Evolutionary conservation across 1,284 basidiomycete genomes (phyloP).

Genomic region (Butyriboletus regius): DNA sequence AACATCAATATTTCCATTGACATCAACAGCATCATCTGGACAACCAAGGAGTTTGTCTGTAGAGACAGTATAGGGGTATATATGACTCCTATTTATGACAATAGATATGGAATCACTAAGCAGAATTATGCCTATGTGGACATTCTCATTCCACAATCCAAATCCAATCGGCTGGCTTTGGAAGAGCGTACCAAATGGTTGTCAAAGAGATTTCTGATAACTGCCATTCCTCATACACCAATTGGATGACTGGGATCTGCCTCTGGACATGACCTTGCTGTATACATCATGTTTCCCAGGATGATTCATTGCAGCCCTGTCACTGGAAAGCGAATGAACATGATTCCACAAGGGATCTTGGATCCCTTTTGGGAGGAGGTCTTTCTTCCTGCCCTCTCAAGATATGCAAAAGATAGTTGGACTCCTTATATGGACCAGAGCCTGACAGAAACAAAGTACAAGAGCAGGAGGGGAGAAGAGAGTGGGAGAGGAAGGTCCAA

Average conservation of each 20-base stretch:
- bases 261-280: not conserved
- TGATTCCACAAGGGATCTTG: constrained; percentile 5
- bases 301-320: constrained; percentile 13
- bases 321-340: not conserved
- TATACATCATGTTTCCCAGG: constrained; percentile 15
- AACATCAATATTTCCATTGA: constrained; percentile 4
- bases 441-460: constrained; percentile 5
- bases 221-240: constrained; percentile 4
- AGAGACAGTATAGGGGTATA: constrained; percentile 1
- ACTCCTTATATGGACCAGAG: constrained; percentile 2
- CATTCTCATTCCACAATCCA: constrained; percentile 11
- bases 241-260: not conserved
- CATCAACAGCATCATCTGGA: constrained; percentile 9
- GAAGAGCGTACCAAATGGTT: not conserved
- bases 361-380: constrained; percentile 13
- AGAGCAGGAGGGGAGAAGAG: not conserved
- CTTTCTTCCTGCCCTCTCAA: constrained; percentile 4
- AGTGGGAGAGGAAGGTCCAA: not conserved
- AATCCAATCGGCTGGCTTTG: constrained; percentile 6
- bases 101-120: constrained; percentile 2
- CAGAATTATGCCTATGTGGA: constrained; percentile 13
- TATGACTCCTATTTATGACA: constrained; percentile 1
- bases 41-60: not conserved
- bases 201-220: not conserved
- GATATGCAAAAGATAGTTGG: not conserved